Evolutionary conservation across 2,329 filamentous ascomycete genomes (phyloP), one percentile per base, ranked within the genome.

Genomic region (Venturia effusa): DNA sequence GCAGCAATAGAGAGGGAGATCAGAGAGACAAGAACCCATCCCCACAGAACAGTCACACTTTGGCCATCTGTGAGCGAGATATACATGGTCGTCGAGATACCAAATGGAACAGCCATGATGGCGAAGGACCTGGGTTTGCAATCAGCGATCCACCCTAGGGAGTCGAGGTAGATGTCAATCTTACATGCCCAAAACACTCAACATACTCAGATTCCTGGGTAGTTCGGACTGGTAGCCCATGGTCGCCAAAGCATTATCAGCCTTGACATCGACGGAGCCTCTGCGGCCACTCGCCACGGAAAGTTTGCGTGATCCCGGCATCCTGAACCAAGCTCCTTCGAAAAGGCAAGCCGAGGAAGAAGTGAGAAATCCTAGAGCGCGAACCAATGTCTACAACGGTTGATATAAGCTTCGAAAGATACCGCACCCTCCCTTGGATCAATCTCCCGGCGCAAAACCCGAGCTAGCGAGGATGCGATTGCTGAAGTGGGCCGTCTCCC

Each of bases 21-120:
- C 43, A 88, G 71, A 4, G 84, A 85, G 34, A 88, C 82, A 40
- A 88, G 73, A 2, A 88, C 80, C 85, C 83, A 90, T 48, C 88
- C 88, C 80, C 84, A 90, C 67, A 90, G 76, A 48, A 89, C 81
- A 30, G 85, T 88, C 19, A 89, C 87, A 54, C 80, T 81, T 72
- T 88, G 84, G 27, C 88, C 88, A 72, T 89, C 85, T 22, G 82
- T 82, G 34, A 90, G 78, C 27, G 84, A 85, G 71, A 88, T 87
- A 74, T 84, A 85, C 66, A 90, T 78, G 1, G 87, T 89, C 19
- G 87, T 89, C 37, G 80, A 84, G 43, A 89, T 78, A 41, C 87
- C 87, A 68, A 86, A 88, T 0, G 85, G 85, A 13, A 86, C 85
- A 13, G 87, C 87, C 85, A 90, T 89, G 73, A 90, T 89, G 61